These are phyloP conservation scores for Ajuga chamaepitys DNA, from an alignment of 257 asterid genomes.

Conservation along the genomic window DNA sequence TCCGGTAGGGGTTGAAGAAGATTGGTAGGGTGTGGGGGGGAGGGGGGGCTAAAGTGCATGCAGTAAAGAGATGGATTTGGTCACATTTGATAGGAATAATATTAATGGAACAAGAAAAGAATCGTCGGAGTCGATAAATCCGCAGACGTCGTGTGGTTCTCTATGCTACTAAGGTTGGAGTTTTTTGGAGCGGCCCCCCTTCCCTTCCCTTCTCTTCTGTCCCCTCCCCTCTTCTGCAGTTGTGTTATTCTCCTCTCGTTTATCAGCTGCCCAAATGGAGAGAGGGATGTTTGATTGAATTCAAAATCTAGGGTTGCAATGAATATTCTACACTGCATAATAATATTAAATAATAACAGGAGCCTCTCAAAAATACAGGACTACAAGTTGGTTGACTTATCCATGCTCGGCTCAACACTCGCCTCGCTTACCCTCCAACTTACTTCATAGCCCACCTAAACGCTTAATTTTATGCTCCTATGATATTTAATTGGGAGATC, in stretches of 20 bases:
- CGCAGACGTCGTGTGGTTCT: conserved; percentile 15
- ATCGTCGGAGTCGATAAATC: conserved; percentile 17
- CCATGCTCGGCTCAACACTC: no score
- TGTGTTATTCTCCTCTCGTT: conserved; percentile 7
- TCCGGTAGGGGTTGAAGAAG: not conserved
- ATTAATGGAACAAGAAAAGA: not conserved
- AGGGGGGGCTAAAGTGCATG: conserved; percentile 20
- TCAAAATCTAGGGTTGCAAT: conserved; percentile 27
- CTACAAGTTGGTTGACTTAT: no score
- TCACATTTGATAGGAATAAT: conserved; percentile 6
- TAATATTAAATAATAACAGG: not conserved
- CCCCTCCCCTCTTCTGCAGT: conserved; percentile 1
- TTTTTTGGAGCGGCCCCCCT: conserved; percentile 23
- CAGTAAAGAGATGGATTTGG: conserved; percentile 9
- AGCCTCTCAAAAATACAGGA: no score
- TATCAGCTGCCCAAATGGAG: not conserved
- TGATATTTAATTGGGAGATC: no score
- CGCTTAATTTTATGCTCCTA: no score
- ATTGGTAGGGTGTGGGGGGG: conserved; percentile 2
- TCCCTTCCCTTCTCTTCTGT: conserved; percentile 8
- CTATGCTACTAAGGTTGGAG: conserved; percentile 13
- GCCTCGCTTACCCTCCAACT: not conserved
- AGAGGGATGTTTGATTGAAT: conserved; percentile 4
- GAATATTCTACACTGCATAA: not conserved
- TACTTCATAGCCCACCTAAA: no score